Evolutionary conservation across 306 rosid species (phyloP).

Genomic region (Myrica gale): DNA sequence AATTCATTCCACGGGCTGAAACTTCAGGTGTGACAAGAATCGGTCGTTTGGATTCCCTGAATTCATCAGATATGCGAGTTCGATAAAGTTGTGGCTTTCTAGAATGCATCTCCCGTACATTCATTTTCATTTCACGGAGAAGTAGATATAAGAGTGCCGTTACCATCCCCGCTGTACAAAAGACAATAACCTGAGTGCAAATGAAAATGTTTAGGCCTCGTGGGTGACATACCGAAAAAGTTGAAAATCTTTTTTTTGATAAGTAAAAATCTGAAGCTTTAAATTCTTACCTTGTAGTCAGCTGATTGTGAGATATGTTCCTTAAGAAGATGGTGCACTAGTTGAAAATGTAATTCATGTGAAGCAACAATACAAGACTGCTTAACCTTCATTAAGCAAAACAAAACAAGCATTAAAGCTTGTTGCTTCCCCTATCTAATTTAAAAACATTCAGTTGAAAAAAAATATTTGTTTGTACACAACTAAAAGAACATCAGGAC

Average conservation of each 20-base stretch:
- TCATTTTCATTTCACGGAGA: slow-evolving; percentile 88
- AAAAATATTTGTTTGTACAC: neutral
- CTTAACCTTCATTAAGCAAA: slow-evolving; percentile 54
- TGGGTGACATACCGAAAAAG: slow-evolving; percentile 11
- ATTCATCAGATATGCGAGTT: slow-evolving; percentile 85
- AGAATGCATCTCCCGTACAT: slow-evolving; percentile 87
- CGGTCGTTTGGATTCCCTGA: slow-evolving; percentile 62
- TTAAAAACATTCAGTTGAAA: slow-evolving; percentile 14
- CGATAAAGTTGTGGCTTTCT: slow-evolving; percentile 85
- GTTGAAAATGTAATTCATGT: slow-evolving; percentile 72
- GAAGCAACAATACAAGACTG: slow-evolving; percentile 71
- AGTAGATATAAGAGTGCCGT: slow-evolving; percentile 67
- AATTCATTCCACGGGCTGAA: slow-evolving; percentile 87
- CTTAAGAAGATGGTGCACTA: slow-evolving; percentile 66
- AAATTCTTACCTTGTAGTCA: slow-evolving; percentile 68
- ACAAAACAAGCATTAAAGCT: slow-evolving; percentile 27
- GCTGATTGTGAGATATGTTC: slow-evolving; percentile 68
- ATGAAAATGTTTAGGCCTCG: slow-evolving; percentile 28
- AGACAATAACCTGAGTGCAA: slow-evolving; percentile 75
- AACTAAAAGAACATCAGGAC: neutral
- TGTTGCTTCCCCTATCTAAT: slow-evolving; percentile 3
- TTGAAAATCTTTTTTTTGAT: slow-evolving; percentile 2
- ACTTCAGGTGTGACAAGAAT: slow-evolving; percentile 93
- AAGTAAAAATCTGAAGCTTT: neutral
- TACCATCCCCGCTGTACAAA: slow-evolving; percentile 81